Evolutionary conservation across 306 rosid genomes (phyloP).

Genomic region (Prosopis cineraria): DNA sequence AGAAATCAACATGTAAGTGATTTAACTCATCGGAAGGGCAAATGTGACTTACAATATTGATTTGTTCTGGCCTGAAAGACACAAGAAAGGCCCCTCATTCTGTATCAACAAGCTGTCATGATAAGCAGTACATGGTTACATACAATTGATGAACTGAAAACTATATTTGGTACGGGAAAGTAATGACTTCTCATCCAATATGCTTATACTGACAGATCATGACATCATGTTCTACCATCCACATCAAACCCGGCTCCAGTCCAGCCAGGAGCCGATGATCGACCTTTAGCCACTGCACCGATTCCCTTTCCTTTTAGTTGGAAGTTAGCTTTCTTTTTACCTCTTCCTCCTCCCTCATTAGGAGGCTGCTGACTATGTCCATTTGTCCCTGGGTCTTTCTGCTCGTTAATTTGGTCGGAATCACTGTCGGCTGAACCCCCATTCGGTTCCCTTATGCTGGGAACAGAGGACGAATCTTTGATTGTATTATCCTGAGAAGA

Average conservation of each 20-base stretch:
- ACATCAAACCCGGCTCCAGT: neutral
- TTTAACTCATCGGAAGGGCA: neutral
- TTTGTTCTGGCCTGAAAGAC: neutral
- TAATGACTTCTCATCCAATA: neutral
- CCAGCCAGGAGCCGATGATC: neutral
- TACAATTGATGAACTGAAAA: neutral
- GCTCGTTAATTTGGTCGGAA: neutral
- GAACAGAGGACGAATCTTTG: neutral
- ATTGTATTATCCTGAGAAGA: neutral
- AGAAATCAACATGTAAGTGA: neutral
- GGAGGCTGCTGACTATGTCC: neutral
- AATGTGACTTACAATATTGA: neutral
- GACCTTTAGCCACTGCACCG: neutral
- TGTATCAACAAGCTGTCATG: neutral
- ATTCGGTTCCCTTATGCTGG: neutral
- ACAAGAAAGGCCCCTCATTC: neutral
- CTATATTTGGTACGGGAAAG: neutral
- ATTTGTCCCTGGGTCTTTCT: neutral
- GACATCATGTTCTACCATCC: neutral
- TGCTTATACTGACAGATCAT: neutral
- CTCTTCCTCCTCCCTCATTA: neutral
- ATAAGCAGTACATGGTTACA: neutral
- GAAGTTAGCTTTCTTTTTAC: conserved; percentile 1
- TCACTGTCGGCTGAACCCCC: neutral
- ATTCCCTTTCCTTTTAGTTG: neutral